A percentile compares a stretch with the other conserved stretches of the same genome.
Conservation (phyloP, 768 basidiomycete species). For the Suillus placidus region DNA sequence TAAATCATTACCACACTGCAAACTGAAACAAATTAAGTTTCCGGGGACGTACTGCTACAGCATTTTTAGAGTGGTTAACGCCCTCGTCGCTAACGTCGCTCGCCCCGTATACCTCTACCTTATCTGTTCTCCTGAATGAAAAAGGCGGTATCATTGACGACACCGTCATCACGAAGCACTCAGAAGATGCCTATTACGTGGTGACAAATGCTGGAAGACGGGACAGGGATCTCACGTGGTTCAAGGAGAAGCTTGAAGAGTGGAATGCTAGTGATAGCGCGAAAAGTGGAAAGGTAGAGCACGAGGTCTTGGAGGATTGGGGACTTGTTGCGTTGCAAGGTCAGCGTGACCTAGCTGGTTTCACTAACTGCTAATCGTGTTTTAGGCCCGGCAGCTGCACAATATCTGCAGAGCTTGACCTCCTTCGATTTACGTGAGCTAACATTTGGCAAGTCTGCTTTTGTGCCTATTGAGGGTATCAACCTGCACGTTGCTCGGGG, state of each 20-base stretch:
- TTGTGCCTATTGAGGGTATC: constrained; percentile 65
- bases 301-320: constrained; percentile 81
- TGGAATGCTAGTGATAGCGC: constrained; percentile 72
- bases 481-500: constrained; percentile 85
- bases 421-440: constrained; percentile 72
- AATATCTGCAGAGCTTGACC: constrained; percentile 76
- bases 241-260: constrained; percentile 62
- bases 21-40: constrained; percentile 52
- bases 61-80: constrained; percentile 87
- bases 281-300: constrained; percentile 64
- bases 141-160: constrained; percentile 96
- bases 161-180: constrained; percentile 87
- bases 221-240: constrained; percentile 80
- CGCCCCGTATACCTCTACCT: constrained; percentile 74
- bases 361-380: constrained; percentile 1
- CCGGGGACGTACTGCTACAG: constrained; percentile 73
- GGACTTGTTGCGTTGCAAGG: constrained; percentile 93
- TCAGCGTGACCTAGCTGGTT: constrained; percentile 26
- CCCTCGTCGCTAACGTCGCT: constrained; percentile 78
- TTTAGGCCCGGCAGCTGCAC: constrained; percentile 79
- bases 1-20: neutral
- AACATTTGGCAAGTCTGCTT: constrained; percentile 85
- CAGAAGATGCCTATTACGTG: constrained; percentile 81
- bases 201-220: constrained; percentile 95
- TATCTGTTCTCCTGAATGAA: constrained; percentile 89